Base-by-base conservation (phyloP, 2,329 filamentous ascomycete genomes). In the Setomelanomma holmii region DNA sequence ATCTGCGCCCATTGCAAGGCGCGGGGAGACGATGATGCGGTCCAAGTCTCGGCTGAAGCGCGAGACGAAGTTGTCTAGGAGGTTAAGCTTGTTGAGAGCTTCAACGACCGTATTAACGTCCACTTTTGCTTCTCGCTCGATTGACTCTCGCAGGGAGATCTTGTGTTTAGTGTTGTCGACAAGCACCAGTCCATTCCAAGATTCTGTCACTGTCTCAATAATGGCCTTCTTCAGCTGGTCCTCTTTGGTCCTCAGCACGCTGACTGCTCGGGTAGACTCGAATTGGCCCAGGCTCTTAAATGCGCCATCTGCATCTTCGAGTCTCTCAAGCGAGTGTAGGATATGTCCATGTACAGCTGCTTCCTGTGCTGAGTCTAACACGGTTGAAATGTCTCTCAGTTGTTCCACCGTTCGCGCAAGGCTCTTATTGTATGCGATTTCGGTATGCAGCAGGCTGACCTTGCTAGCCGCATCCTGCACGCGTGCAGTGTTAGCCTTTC, bases 181-280 rank as follows among this genome's bases (percentile, higher is more conserved):
- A 1, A 80, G 75, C 11, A 96, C 78, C 38, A 93, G 78, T 0
- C 81, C 78, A 51, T 84, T 83, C 91, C 92, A 97, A n/a, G 87
- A 82, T 48, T 81, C 79, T 38, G 85, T 83, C 34, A 95, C 82
- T 7, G 85, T 84, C 35, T 88, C 84, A 51, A 86, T 83, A 19
- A 95, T 82, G 17, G 84, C 80, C 2, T 83, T 81, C 56, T 87
- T 87, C 50, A 96, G 77, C 63, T 87, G 85, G 21, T 85, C 85
- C 1, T 85, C 82, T 56, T 88, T 84, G 39, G 85, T 74, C 55
- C 87, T 82, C 4, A 96, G 76, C 20, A 96, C 76, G 49, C 82
- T 84, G 68, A 87, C 82, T 2, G 85, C 83, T 24, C 87, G 81
- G 24, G 85, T 86, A 2, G 84, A 83, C 60, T 82, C 84, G 67